These are phyloP conservation scores for Schizosaccharomyces pombe DNA, from an alignment of 805 yeast genomes.

Conservation along the genomic window DNA sequence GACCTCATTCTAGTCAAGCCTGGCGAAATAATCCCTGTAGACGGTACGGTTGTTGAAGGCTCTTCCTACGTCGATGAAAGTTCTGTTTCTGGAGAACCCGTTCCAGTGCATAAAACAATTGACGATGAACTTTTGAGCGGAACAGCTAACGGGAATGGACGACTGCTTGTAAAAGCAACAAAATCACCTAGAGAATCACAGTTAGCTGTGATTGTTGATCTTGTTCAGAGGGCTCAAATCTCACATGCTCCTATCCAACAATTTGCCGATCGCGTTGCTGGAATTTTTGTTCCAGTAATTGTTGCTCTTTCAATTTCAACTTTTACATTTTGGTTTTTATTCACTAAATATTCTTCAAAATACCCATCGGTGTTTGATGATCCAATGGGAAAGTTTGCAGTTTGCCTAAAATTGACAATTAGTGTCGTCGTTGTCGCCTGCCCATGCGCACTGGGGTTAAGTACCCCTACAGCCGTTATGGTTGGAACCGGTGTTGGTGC, in stretches of 20 bases:
- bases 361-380: constrained; percentile 23
- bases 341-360: constrained; percentile 16
- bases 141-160: constrained; percentile 54
- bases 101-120: constrained; percentile 38
- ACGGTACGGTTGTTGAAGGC: constrained; percentile 61
- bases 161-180: constrained; percentile 42
- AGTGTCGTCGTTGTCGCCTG: constrained; percentile 93
- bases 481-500: constrained; percentile 97
- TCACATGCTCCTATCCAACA: constrained; percentile 77
- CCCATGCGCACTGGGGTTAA: constrained; percentile 92
- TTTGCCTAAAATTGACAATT: constrained; percentile 57
- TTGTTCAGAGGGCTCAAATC: constrained; percentile 77
- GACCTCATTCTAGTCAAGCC: constrained; percentile 64
- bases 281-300: constrained; percentile 63
- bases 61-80: constrained; percentile 74
- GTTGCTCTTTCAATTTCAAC: constrained; percentile 39
- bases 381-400: constrained; percentile 33
- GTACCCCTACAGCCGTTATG: constrained; percentile 97
- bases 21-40: constrained; percentile 79
- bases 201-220: constrained; percentile 59
- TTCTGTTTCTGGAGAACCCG: constrained; percentile 72
- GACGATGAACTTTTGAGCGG: constrained; percentile 70
- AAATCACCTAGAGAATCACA: constrained; percentile 66
- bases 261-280: constrained; percentile 64
- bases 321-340: constrained; percentile 34